These are phyloP conservation scores for Gossypium gossypioides DNA, from an alignment of 441 rosid genomes.

Conservation along the genomic window DNA sequence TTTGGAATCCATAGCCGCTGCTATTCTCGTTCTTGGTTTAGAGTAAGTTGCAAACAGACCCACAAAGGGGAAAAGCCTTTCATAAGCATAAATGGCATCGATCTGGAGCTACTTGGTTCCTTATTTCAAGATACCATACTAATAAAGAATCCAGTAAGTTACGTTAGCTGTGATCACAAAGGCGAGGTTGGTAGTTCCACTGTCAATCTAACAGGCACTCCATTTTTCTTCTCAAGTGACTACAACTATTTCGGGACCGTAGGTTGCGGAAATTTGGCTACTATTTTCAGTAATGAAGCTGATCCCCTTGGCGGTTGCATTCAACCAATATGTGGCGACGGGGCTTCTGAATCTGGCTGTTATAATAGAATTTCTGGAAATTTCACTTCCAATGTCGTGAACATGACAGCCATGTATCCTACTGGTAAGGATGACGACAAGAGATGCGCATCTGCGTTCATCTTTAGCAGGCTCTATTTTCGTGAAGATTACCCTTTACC, in stretches of 20 bases:
- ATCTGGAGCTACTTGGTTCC: neutral
- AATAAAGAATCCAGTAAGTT: neutral
- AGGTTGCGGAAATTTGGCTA: neutral
- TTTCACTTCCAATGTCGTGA: neutral
- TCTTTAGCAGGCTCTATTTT: neutral
- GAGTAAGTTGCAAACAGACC: neutral
- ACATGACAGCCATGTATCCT: neutral
- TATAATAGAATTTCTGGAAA: neutral
- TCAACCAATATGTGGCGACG: neutral
- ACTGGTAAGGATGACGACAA: neutral
- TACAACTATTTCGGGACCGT: neutral
- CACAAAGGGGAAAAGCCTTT: neutral
- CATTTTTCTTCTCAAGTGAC: neutral
- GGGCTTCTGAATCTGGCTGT: neutral
- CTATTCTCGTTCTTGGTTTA: neutral
- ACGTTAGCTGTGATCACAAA: neutral
- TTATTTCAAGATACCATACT: neutral
- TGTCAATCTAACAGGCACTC: neutral
- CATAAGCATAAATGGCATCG: neutral
- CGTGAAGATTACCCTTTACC: neutral
- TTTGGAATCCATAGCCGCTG: neutral
- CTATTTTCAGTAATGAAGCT: neutral
- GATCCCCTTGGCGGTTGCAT: neutral
- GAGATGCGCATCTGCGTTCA: neutral
- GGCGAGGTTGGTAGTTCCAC: neutral